Evolutionary conservation across 768 basidiomycete genomes (phyloP).

Genomic region (Collybia sordida): DNA sequence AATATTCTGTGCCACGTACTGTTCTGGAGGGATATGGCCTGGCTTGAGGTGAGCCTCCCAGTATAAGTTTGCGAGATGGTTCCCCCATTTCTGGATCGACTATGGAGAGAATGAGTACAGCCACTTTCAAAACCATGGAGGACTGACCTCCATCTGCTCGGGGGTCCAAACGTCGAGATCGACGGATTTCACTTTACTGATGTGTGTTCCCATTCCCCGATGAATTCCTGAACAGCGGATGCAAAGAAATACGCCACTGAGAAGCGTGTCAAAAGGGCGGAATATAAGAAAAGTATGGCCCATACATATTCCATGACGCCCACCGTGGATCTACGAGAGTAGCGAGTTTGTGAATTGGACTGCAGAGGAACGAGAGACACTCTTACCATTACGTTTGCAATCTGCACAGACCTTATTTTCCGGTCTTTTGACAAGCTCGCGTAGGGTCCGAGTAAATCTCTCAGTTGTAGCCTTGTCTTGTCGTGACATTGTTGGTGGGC

Average conservation of each 20-base stretch:
- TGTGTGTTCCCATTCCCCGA: conserved; percentile 97
- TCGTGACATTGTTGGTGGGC: conserved; percentile 35
- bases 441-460: conserved; percentile 69
- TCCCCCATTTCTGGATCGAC: conserved; percentile 95
- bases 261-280: conserved; percentile 1
- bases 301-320: conserved; percentile 96
- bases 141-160: conserved; percentile 89
- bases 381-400: conserved; percentile 92
- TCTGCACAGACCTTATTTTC: conserved; percentile 96
- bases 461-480: conserved; percentile 90
- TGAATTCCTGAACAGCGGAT: conserved; percentile 98
- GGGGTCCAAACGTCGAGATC: conserved; percentile 98
- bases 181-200: conserved; percentile 95
- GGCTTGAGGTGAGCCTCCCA: conserved; percentile 96
- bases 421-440: conserved; percentile 84
- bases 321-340: conserved; percentile 80
- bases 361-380: conserved; percentile 3
- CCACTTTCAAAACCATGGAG: neutral
- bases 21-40: conserved; percentile 91
- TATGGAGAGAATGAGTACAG: conserved; percentile 19
- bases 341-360: conserved; percentile 4
- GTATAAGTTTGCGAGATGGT: conserved; percentile 87
- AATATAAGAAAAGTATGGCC: conserved; percentile 1
- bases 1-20: conserved; percentile 55
- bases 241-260: conserved; percentile 89